A percentile compares a stretch with the other conserved stretches of the same genome.
phyloP scores from a whole-genome alignment of 2,329 filamentous ascomycete species.

The Penicillium brevicompactum region DNA sequence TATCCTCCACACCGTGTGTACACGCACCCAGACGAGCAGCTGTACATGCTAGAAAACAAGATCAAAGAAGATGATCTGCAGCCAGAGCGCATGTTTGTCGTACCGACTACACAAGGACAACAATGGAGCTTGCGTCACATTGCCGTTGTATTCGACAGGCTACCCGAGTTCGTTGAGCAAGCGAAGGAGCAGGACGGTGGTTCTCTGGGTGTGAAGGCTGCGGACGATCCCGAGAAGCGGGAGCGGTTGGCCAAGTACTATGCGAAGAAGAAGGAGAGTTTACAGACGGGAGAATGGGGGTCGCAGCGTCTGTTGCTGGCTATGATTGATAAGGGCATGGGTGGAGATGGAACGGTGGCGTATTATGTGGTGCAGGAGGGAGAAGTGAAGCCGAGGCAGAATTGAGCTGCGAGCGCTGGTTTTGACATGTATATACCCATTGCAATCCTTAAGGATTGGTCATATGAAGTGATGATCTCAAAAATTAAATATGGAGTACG shows the following conservation, averaged over 20 bases:
- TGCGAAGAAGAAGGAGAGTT: conserved; percentile 27
- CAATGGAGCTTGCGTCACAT: conserved; percentile 60
- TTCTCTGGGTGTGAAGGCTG: conserved; percentile 6
- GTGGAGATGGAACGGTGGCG: conserved; percentile 63
- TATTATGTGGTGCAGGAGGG: conserved; percentile 69
- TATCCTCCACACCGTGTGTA: conserved; percentile 63
- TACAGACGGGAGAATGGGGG: conserved; percentile 42
- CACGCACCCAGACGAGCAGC: conserved; percentile 66
- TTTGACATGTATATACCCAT: conserved; percentile 4
- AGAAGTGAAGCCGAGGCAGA: conserved; percentile 65
- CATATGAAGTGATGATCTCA: conserved; percentile 20
- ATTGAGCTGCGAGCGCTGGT: conserved; percentile 39
- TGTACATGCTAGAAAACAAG: conserved; percentile 57
- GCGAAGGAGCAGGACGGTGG: conserved; percentile 4
- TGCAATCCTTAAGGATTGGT: background rate
- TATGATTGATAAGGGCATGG: conserved; percentile 54
- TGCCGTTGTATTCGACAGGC: conserved; percentile 56
- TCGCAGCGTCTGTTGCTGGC: conserved; percentile 60
- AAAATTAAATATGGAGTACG: background rate
- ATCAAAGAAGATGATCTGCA: conserved; percentile 50
- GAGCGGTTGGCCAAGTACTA: conserved; percentile 36
- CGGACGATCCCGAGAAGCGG: conserved; percentile 26
- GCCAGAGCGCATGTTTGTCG: conserved; percentile 59
- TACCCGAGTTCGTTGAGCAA: conserved; percentile 2
- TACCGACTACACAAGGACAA: conserved; percentile 62